These are phyloP conservation scores for Stylonectria norvegica DNA, from an alignment of 2,329 filamentous ascomycete genomes.

Conservation along the genomic window DNA sequence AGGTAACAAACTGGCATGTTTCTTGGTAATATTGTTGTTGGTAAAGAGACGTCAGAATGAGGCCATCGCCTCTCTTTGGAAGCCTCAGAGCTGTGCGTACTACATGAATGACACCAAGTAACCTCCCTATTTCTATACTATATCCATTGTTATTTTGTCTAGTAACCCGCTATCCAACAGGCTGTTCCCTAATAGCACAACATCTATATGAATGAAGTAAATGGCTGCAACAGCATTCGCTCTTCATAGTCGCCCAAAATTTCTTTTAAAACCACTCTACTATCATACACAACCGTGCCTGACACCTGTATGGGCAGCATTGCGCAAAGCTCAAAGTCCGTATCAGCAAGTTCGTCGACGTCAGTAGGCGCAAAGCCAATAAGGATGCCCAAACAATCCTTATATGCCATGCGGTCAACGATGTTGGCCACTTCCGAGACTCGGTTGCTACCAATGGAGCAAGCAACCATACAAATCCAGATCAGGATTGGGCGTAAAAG, in stretches of 20 bases:
- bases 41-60: too few species aligned
- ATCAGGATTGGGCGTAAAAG: slow-evolving; percentile 22
- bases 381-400: slow-evolving; percentile 20
- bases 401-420: slow-evolving; percentile 25
- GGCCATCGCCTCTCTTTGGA: too few species aligned
- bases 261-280: slow-evolving; percentile 5
- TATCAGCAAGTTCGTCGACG: slow-evolving; percentile 15
- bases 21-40: too few species aligned
- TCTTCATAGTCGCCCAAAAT: slow-evolving; percentile 7
- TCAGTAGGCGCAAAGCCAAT: slow-evolving; percentile 12
- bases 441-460: slow-evolving; percentile 17
- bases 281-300: slow-evolving; percentile 4
- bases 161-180: too few species aligned
- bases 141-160: too few species aligned
- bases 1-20: too few species aligned
- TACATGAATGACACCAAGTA: too few species aligned
- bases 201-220: neutral
- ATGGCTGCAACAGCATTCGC: neutral
- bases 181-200: too few species aligned
- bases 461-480: slow-evolving; percentile 30
- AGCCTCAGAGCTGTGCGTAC: too few species aligned
- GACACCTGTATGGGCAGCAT: slow-evolving; percentile 10
- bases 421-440: slow-evolving; percentile 12
- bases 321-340: slow-evolving; percentile 20
- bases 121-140: too few species aligned